Conservation (phyloP, 2,329 filamentous ascomycete species). For the Talaromyces verruculosus region DNA sequence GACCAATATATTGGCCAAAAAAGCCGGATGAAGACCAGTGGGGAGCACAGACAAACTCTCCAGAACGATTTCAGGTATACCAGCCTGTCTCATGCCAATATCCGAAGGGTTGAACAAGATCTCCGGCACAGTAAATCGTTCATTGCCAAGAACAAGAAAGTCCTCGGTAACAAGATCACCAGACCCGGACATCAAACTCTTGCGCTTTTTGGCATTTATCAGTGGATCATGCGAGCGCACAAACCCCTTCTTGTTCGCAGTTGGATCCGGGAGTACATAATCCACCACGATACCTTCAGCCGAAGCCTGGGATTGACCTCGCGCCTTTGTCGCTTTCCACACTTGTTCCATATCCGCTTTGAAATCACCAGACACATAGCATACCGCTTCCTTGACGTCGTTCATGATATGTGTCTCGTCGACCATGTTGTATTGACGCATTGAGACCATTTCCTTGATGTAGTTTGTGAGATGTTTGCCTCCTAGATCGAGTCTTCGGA, state of each 20-base stretch:
- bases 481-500: conserved; percentile 83
- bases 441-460: conserved; percentile 81
- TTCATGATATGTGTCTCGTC: conserved; percentile 93
- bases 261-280: conserved; percentile 85
- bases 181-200: conserved; percentile 49
- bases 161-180: conserved; percentile 65
- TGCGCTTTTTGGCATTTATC: conserved; percentile 55
- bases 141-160: conserved; percentile 81
- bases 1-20: conserved; percentile 83
- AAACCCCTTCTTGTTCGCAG: conserved; percentile 63
- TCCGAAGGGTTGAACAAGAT: conserved; percentile 84
- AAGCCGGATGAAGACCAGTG: conserved; percentile 75
- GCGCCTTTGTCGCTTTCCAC: conserved; percentile 71
- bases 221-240: conserved; percentile 75
- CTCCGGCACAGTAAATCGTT: conserved; percentile 87
- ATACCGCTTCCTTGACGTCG: conserved; percentile 89
- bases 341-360: conserved; percentile 72
- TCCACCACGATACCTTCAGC: conserved; percentile 68
- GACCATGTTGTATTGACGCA: conserved; percentile 92
- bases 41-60: conserved; percentile 75
- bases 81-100: conserved; percentile 79
- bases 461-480: conserved; percentile 94
- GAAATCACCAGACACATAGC: conserved; percentile 80
- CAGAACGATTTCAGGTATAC: conserved; percentile 78
- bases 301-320: conserved; percentile 29